Percentiles rank a stretch among this genome's conserved stretches.
Evolutionary conservation across 805 yeast genomes (phyloP).

Genomic region (Cyberlindnera saturnus): DNA sequence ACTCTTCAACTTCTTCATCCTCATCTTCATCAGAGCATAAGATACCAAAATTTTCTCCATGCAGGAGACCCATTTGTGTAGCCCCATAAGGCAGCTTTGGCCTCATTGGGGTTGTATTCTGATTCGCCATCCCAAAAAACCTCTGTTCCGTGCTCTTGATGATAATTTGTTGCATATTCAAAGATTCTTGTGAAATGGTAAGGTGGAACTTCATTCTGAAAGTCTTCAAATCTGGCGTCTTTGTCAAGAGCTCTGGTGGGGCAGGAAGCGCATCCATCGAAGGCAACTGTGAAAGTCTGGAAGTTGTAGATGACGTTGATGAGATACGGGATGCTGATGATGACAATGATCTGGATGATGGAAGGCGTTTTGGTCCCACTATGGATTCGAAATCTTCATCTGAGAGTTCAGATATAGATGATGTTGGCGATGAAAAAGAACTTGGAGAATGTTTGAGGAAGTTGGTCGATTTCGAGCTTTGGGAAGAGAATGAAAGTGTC

Average conservation of each 20-base stretch:
- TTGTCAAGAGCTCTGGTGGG: constrained; percentile 40
- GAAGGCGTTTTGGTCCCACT: background rate
- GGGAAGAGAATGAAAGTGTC: constrained; percentile 6
- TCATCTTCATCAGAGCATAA: constrained; percentile 12
- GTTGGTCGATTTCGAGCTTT: constrained; percentile 8
- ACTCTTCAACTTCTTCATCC: constrained; percentile 14
- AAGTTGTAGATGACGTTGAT: constrained; percentile 4
- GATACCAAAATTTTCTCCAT: background rate
- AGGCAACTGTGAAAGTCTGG: constrained; percentile 2
- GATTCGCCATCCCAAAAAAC: constrained; percentile 1
- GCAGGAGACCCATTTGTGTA: constrained; percentile 1
- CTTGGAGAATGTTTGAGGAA: constrained; percentile 8
- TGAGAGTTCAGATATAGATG: constrained; percentile 19
- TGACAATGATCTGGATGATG: background rate
- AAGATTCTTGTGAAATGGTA: constrained; percentile 35
- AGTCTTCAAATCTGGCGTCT: constrained; percentile 39
- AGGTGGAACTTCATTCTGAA: constrained; percentile 44
- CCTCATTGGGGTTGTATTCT: background rate
- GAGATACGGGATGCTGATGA: constrained; percentile 12
- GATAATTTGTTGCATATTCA: constrained; percentile 23
- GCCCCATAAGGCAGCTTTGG: constrained; percentile 15
- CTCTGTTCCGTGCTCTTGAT: constrained; percentile 21
- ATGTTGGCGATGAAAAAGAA: constrained; percentile 12
- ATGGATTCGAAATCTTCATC: constrained; percentile 14
- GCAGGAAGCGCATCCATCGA: constrained; percentile 24